A percentile compares a stretch with the other conserved stretches of the same genome.
phyloP scores from a whole-genome alignment of 345 rosid species.

The Arabis hirsuta region DNA sequence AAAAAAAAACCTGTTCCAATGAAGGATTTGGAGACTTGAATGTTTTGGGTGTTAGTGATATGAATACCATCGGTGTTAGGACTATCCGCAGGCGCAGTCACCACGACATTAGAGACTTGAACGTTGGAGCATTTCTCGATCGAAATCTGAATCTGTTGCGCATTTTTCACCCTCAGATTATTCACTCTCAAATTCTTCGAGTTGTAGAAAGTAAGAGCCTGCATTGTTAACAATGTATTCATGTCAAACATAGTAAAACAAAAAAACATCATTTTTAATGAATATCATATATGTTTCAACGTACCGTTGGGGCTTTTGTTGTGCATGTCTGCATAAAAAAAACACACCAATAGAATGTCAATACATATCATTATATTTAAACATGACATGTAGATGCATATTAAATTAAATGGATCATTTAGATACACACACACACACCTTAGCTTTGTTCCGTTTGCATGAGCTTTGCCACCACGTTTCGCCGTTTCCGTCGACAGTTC shows the following conservation, averaged over 20 bases:
- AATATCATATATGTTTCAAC: conserved; percentile 13
- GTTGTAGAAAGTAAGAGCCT: conserved; percentile 77
- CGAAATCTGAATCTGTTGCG: conserved; percentile 73
- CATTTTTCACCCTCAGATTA: conserved; percentile 61
- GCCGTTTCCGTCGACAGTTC: conserved; percentile 79
- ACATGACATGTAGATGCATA: background rate
- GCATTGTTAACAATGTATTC: background rate
- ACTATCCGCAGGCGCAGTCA: conserved; percentile 63
- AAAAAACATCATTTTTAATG: background rate
- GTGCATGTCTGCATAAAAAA: conserved; percentile 73
- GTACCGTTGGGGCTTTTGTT: conserved; percentile 79
- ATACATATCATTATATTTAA: background rate
- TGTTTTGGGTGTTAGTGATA: conserved; percentile 64
- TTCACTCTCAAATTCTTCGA: conserved; percentile 54
- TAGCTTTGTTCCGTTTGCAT: conserved; percentile 71
- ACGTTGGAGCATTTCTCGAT: conserved; percentile 60
- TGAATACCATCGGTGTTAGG: conserved; percentile 97
- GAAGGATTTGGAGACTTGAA: conserved; percentile 51
- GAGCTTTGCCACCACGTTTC: conserved; percentile 88
- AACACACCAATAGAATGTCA: background rate
- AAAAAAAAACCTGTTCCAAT: conserved; percentile 63
- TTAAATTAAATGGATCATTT: background rate
- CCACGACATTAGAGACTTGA: conserved; percentile 51
- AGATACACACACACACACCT: conserved; percentile 43
- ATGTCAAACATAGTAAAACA: background rate